Conservation (phyloP, 176 grass and related monocot species). For the Cenchrus americanus region DNA sequence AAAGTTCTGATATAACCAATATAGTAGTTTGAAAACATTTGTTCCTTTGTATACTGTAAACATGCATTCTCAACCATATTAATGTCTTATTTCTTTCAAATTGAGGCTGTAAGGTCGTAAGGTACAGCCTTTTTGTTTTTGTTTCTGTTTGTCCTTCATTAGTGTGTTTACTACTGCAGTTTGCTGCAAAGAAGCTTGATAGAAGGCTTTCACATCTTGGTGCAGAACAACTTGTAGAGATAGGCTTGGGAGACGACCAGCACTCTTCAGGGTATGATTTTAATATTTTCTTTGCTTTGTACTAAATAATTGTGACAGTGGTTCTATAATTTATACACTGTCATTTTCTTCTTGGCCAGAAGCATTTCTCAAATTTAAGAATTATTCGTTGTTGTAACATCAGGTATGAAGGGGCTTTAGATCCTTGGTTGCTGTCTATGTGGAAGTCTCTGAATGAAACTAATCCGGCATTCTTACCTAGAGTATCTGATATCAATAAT, state of each 20-base stretch:
- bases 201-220: constrained; percentile 80
- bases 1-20: constrained; percentile 5
- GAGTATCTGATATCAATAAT: constrained; percentile 73
- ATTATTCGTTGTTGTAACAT: constrained; percentile 23
- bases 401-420: constrained; percentile 91
- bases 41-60: neutral
- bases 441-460: constrained; percentile 75
- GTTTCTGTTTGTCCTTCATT: constrained; percentile 26
- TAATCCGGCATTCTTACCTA: constrained; percentile 61
- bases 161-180: constrained; percentile 56
- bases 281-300: constrained; percentile 18
- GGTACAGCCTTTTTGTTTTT: neutral
- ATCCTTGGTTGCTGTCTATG: constrained; percentile 79
- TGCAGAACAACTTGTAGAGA: constrained; percentile 69
- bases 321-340: neutral
- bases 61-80: neutral
- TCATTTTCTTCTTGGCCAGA: neutral
- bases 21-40: neutral
- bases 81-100: constrained; percentile 15
- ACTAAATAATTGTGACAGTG: neutral
- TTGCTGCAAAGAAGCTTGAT: constrained; percentile 90
- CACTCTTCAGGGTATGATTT: constrained; percentile 85
- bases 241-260: constrained; percentile 92
- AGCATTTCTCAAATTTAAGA: constrained; percentile 15
- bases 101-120: neutral